phyloP scores from a whole-genome alignment of 2,329 filamentous ascomycete genomes.

The Pseudocercospora macadamiae region DNA sequence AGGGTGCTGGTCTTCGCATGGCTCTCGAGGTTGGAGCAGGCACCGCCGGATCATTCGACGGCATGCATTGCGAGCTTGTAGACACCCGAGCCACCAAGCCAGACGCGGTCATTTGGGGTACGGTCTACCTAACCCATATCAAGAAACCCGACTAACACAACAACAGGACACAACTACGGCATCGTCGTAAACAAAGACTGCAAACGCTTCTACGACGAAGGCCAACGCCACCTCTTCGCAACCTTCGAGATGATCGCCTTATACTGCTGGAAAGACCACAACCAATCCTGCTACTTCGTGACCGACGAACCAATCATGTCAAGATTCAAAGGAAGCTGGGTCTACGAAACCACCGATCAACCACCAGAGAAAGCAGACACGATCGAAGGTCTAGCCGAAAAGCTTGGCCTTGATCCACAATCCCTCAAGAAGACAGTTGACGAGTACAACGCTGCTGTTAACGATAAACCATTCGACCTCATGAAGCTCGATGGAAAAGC shows the following conservation, averaged over 20 bases:
- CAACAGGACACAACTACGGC: constrained; percentile 45
- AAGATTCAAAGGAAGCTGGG: constrained; percentile 47
- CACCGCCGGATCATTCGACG: constrained; percentile 45
- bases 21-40: constrained; percentile 46
- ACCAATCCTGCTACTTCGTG: constrained; percentile 47
- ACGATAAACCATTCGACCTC: constrained; percentile 45
- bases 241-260: constrained; percentile 50
- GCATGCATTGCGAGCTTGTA: constrained; percentile 49
- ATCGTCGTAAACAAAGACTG: constrained; percentile 48
- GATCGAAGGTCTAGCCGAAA: constrained; percentile 44
- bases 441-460: constrained; percentile 45
- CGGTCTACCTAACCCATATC: background rate
- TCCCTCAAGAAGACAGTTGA: constrained; percentile 44
- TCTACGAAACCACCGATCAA: constrained; percentile 48
- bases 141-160: constrained; percentile 3
- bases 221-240: constrained; percentile 69
- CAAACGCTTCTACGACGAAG: constrained; percentile 87
- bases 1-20: constrained; percentile 45
- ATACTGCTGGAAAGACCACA: constrained; percentile 46
- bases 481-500: constrained; percentile 48
- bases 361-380: constrained; percentile 46
- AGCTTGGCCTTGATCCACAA: constrained; percentile 42
- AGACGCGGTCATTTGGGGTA: constrained; percentile 44
- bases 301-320: constrained; percentile 48
- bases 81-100: constrained; percentile 47